A percentile compares a stretch with the other conserved stretches of the same genome.
phyloP scores from a whole-genome alignment of 495 filamentous ascomycete genomes.

The Aspergillus incahuasiensis region DNA sequence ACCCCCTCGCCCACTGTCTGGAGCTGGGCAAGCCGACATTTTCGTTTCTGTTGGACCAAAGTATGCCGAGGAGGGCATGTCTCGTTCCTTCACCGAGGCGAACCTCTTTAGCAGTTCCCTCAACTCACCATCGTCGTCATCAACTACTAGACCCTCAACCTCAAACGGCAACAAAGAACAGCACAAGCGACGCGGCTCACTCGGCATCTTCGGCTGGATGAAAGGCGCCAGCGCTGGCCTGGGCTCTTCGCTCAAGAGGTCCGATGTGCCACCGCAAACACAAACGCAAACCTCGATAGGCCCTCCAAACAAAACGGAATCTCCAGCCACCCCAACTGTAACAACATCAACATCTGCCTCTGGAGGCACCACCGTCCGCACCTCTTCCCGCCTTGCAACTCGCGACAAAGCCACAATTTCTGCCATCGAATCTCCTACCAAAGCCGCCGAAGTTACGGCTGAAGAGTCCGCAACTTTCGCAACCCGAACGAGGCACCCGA shows the following conservation, averaged over 20 bases:
- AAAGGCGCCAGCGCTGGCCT: slow-evolving; percentile 32
- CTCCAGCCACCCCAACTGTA: background rate
- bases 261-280: slow-evolving; percentile 7
- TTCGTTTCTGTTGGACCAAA: slow-evolving; percentile 12
- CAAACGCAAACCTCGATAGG: background rate
- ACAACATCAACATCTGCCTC: background rate
- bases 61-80: slow-evolving; percentile 16
- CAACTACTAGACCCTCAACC: slow-evolving; percentile 22
- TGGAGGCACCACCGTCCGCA: background rate
- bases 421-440: background rate
- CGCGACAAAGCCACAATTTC: slow-evolving; percentile 1
- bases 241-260: slow-evolving; percentile 25
- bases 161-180: slow-evolving; percentile 28
- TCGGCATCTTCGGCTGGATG: slow-evolving; percentile 43
- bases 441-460: background rate
- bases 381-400: slow-evolving; percentile 8
- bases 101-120: slow-evolving; percentile 17
- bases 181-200: slow-evolving; percentile 38
- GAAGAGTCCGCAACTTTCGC: slow-evolving; percentile 22
- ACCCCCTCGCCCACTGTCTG: background rate
- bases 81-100: slow-evolving; percentile 31
- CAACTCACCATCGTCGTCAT: background rate
- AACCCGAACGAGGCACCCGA: slow-evolving; percentile 11
- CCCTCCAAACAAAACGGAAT: slow-evolving; percentile 4
- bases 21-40: background rate